Conservation (phyloP, 345 rosid genomes). For the Toxicodendron radicans region DNA sequence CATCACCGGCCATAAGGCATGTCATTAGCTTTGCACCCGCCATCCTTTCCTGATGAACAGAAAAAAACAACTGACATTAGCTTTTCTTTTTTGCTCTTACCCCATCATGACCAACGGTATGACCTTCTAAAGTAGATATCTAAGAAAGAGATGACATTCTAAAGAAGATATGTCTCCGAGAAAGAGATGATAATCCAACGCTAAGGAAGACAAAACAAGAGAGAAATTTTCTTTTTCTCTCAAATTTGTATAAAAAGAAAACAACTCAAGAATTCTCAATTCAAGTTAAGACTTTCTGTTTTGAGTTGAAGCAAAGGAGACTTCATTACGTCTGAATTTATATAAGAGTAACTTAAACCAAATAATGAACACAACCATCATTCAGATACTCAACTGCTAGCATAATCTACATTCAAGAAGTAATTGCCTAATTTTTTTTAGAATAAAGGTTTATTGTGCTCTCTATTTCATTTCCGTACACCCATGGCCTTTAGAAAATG, state of each 20-base stretch:
- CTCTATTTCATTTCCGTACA: not conserved
- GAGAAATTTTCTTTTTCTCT: too few species aligned
- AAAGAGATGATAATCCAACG: too few species aligned
- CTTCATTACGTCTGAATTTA: not conserved
- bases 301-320: not conserved
- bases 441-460: not conserved
- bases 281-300: not conserved
- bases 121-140: too few species aligned
- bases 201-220: too few species aligned
- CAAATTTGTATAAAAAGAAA: not conserved
- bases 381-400: not conserved
- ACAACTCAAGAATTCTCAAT: not conserved
- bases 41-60: constrained; percentile 66
- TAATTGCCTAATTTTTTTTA: not conserved
- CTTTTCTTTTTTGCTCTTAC: too few species aligned
- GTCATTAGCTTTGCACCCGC: constrained; percentile 82
- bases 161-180: too few species aligned
- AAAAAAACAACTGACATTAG: not conserved
- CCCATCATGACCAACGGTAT: too few species aligned
- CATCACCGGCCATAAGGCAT: constrained; percentile 86
- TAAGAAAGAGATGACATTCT: too few species aligned
- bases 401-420: not conserved
- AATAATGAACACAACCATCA: not conserved
- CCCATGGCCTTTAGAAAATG: not conserved
- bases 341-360: not conserved